Percentiles rank a stretch among this genome's conserved stretches.
These are phyloP conservation scores for Pezicula carpinea DNA, from an alignment of 2,329 filamentous ascomycete genomes.

Conservation along the genomic window DNA sequence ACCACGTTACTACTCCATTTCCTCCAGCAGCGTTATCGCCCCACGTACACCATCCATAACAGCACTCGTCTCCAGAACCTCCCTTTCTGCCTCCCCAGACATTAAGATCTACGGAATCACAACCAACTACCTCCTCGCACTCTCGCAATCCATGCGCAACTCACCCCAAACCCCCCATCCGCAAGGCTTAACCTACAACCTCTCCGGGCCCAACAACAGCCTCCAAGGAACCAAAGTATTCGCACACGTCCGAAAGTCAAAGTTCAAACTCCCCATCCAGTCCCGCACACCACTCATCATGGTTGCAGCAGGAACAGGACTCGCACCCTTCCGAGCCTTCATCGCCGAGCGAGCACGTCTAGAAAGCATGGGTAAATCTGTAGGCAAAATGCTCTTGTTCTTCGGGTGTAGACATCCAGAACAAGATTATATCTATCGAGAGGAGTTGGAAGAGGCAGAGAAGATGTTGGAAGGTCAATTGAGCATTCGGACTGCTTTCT, in stretches of 20 bases:
- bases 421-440: slow-evolving; percentile 39
- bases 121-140: slow-evolving; percentile 34
- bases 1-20: slow-evolving; percentile 58
- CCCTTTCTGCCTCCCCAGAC: slow-evolving; percentile 24
- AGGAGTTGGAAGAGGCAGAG: slow-evolving; percentile 28
- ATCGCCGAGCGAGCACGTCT: slow-evolving; percentile 39
- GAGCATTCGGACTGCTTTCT: slow-evolving; percentile 30
- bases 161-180: background rate
- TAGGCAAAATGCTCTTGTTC: slow-evolving; percentile 43
- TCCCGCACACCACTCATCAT: slow-evolving; percentile 44
- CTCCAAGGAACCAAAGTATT: slow-evolving; percentile 24
- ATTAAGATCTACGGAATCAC: slow-evolving; percentile 32
- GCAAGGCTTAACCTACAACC: too few relatives aligned
- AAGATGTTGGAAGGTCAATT: slow-evolving; percentile 13
- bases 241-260: slow-evolving; percentile 36
- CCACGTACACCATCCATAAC: slow-evolving; percentile 36
- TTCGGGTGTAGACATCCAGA: slow-evolving; percentile 39
- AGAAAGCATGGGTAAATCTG: slow-evolving; percentile 34
- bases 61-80: slow-evolving; percentile 27
- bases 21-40: slow-evolving; percentile 42
- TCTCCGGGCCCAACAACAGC: slow-evolving; percentile 11
- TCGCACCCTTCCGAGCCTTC: slow-evolving; percentile 44
- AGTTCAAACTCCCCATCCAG: slow-evolving; percentile 40
- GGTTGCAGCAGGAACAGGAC: slow-evolving; percentile 43
- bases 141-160: slow-evolving; percentile 5